Evolutionary conservation across 192 early-diverging fungal genomes (phyloP), one percentile per base, ranked within the genome.

Genomic region (Umbelopsis isabellina): DNA sequence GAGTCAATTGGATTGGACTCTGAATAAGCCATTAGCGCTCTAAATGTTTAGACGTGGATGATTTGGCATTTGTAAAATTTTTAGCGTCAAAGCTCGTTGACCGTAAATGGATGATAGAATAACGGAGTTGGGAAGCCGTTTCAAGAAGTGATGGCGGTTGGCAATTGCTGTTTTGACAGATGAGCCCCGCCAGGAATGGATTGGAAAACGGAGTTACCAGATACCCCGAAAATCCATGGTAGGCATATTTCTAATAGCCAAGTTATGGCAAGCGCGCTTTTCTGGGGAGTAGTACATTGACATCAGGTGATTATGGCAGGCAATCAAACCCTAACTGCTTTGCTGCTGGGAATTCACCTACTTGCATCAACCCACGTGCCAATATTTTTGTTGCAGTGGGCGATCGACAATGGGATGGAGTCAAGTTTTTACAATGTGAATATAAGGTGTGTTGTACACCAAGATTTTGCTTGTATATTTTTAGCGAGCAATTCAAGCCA

Each of bases 131-230:
- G 15, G 15, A 13, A 27, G 13, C 13, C 16, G 27, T 30, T 61
- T 61, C 25, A 41, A 41, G 37, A 10, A 41, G 37, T 41, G 37
- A 41, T 4, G 13, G 55, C 30, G 27, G 18, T 30, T 49, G 48
- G 48, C 18, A 49, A 30, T 61, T 12, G 21, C 27, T 18, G 55
- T 61, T 61, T 61, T 61, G 55, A 61, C 55, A 61, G 55, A 30
- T 61, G 30, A 12, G 55, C 27, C 33, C 55, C 55, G 55, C 21
- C 13, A 30, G 27, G 12, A 35, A 37, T 30, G 55, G 12, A 35
- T 61, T 30, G 55, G 4, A 48, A 27, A 30, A 18, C 55, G 51
- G 51, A 25, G 51, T 52, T 10, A 25, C 12, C 25, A 1, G 51
- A 21, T 52, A 41, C 51, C 51, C 51, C 51, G 51, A 52, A 23